Base-by-base conservation (phyloP, 1,284 basidiomycete genomes). In the Austroboletus olivaceoglutinosus region DNA sequence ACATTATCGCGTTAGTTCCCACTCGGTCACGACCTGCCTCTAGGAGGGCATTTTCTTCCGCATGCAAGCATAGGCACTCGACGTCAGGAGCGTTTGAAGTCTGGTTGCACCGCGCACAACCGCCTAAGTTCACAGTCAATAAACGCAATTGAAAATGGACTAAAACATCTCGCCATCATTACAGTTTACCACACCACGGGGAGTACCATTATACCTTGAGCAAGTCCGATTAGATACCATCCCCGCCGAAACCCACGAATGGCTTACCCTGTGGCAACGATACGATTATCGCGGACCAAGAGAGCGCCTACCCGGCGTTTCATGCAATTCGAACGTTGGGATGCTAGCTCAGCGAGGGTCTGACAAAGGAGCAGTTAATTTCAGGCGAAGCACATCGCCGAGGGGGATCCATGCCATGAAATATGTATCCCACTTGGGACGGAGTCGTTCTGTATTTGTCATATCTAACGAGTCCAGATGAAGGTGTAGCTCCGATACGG, bases 1-100 rank as follows among this genome's bases (percentile, higher is more conserved):
- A 99, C 21, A 99, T 70, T 10, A 91, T 89, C 1, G 91, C 84
- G 58, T 90, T 89, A 31, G 78, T 75, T 4, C 93, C 92, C 30
- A 94, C 81, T 40, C 93, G 76, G 51, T 94, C 93, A 49, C 88
- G 74, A 4, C 96, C 94, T 0, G 92, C 92, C 72, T 98, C 96
- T 11, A 99, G 73, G 9, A 99, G 76, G 0, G 96, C 97, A 63
- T 99, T 99, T 73, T 99, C 97, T 70, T 99, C 97, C 0, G 97
- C 97, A 67, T 99, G 97, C 16, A 99, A 74, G 67, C 97, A 99
- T 0, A 99, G 75, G 64, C 96, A 99, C 65, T 93, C 91, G 13
- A 77, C 73, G 30, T 71, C 70, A 2, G 71, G 68, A 4, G 73
- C 74, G 29, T 22, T 40, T n/a, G 46, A 48, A 11, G 53, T 58